Percentiles rank a stretch among this genome's conserved stretches.
These are phyloP conservation scores for Thalassia testudinum DNA, from an alignment of 116 monocot genomes.

Conservation along the genomic window DNA sequence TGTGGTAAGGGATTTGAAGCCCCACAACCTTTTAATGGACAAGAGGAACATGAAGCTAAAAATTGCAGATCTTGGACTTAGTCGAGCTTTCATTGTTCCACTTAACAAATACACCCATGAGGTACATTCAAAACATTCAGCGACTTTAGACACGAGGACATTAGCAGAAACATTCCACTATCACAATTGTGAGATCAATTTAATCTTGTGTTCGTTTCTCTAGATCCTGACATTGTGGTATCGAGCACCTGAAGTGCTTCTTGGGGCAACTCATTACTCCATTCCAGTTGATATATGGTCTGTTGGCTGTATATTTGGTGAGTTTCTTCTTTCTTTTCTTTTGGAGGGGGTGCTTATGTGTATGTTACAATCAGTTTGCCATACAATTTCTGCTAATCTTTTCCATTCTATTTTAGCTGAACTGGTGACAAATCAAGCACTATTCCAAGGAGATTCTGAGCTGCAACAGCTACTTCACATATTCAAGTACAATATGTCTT, in stretches of 20 bases:
- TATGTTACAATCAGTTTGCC: no score
- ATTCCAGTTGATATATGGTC: constrained; percentile 97
- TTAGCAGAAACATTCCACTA: not conserved
- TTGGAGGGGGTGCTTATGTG: not conserved
- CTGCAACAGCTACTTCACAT: constrained; percentile 93
- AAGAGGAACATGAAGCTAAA: constrained; percentile 75
- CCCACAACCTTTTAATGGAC: constrained; percentile 96
- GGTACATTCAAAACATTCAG: constrained; percentile 10
- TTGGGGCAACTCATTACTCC: constrained; percentile 73
- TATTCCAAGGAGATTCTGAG: constrained; percentile 93
- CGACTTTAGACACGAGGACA: not conserved
- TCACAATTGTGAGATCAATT: not conserved
- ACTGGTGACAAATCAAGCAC: constrained; percentile 58
- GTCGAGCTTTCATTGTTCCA: constrained; percentile 69
- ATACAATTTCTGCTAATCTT: constrained; percentile 47
- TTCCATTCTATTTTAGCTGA: constrained; percentile 40
- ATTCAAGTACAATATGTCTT: constrained; percentile 38
- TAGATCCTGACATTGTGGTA: constrained; percentile 97
- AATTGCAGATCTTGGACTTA: constrained; percentile 89
- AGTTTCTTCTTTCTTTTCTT: not conserved
- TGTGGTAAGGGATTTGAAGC: constrained; percentile 66
- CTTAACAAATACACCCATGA: constrained; percentile 97
- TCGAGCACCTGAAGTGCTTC: constrained; percentile 90
- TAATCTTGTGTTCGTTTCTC: not conserved
- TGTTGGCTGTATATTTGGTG: constrained; percentile 95